Base-by-base conservation (phyloP, 192 early-diverging fungal species). In the Rhizoclosmatium sp. region DNA sequence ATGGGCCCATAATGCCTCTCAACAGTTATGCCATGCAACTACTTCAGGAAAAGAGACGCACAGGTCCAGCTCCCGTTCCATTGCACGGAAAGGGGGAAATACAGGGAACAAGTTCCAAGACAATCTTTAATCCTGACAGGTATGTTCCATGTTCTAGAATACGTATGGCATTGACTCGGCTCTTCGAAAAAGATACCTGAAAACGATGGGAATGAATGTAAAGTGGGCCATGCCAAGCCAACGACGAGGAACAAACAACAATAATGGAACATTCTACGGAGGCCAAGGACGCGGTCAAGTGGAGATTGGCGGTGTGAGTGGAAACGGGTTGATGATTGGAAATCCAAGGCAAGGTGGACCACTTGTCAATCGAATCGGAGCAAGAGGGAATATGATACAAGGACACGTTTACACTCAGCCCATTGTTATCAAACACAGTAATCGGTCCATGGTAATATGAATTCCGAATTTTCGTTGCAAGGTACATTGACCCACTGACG, bases 331-430 rank as follows among this genome's bases (percentile, higher is more conserved):
- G 44, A 75, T 49, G 42, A 46, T 64, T 14, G 61, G 59, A 44
- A 10, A 16, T 12, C 39, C 19, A 10, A 45, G 54, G 45, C 67
- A 21, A 69, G 31, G 31, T 31, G 48, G 7, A 49, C 47, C n/a
- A 23, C 49, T 56, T 10, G 21, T 56, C 48, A 58, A 71, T 40
- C 54, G 60, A 19, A 12, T 14, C 54, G 9, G 72, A 12, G 21
- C 54, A 14, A 40, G 19, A 60, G 47, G 51, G 47, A 2, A 78
- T 14, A 58, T 64, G 46, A 47, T 76, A 10, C 65, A 73, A 31
- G 83, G 83, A 54, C 82, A 83, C 67, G 79, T 86, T 5, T 84
- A 81, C 42, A 69, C 82, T 1, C 70, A 86, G 56, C 85, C 85
- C n/a, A 83, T 86, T 39, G 69, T 82, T 0, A 78, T 86, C 45